phyloP scores from a whole-genome alignment of 2,329 filamentous ascomycete genomes.

The Bipolaris oryzae region DNA sequence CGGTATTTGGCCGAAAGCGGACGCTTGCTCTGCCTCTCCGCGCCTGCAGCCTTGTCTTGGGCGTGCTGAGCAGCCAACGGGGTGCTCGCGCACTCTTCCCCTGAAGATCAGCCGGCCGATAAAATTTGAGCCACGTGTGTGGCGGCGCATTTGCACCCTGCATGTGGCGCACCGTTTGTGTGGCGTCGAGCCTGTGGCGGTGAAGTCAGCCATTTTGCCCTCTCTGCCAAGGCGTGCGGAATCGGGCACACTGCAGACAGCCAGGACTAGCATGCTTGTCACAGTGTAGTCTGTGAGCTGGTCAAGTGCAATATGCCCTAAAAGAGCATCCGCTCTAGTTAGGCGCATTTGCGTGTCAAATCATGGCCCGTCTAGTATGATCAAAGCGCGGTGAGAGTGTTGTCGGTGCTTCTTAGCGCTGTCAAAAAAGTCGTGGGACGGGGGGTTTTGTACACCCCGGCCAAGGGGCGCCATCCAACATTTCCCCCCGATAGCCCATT shows the following conservation, averaged over 20 bases:
- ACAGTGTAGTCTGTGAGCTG: conserved; percentile 7
- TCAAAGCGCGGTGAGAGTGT: conserved; percentile 25
- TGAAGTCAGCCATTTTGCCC: background rate
- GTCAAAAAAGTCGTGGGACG: conserved; percentile 27
- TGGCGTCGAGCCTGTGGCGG: background rate
- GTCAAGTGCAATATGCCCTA: background rate
- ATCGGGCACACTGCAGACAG: background rate
- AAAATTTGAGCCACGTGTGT: background rate
- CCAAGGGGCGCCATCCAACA: conserved; percentile 19
- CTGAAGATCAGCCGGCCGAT: conserved; percentile 16
- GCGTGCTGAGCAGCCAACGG: background rate
- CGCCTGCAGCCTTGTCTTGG: conserved; percentile 4
- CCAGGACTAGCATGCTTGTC: background rate
- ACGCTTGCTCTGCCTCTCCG: background rate
- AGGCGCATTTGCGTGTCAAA: conserved; percentile 15
- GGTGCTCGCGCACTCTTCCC: conserved; percentile 1
- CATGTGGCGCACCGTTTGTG: background rate
- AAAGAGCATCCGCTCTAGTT: conserved; percentile 6
- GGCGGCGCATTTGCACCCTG: background rate
- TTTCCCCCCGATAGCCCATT: conserved; percentile 8
- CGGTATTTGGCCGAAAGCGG: background rate
- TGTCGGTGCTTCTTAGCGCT: conserved; percentile 17
- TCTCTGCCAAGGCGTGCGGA: background rate
- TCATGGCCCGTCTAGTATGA: conserved; percentile 5
- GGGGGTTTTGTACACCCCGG: conserved; percentile 17